Evolutionary conservation across 352 stramenopile species (phyloP), one percentile per base, ranked within the genome.

Genomic region (Globisporangium apiculatum): DNA sequence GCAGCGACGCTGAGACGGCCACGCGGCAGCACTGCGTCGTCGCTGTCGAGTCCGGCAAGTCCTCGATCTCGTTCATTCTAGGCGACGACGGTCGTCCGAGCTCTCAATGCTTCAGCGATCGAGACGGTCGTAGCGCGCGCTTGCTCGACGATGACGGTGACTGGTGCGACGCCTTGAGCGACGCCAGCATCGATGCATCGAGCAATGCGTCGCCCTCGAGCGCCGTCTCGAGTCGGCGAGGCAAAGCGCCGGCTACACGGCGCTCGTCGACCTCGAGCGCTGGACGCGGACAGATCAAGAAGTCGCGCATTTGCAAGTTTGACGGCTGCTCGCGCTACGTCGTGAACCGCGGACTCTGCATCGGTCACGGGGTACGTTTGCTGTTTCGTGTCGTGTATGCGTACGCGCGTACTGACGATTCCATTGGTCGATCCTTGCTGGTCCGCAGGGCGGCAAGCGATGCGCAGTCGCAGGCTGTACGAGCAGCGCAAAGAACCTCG

Each of bases 261-360:
- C 42, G 50, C 24, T 51, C 42, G 0, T 36, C 57, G 4, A 45
- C 40, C 0, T 12, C 37, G 11, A 10, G 43, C 2, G n/a, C 46
- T 15, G 43, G 57, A 48, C 69, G 14, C 42, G 42, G 31, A 8
- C 59, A 56, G 45, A 64, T 85, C 24, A 85, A 88, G 58, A 86
- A 83, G 43, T 88, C 80, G 57, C 76, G 82, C 35, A 86, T 87
- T 42, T 92, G 83, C 69, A 87, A 87, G 60, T 73, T 86, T 52
- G 73, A 89, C 8, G 75, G 75, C 58, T 92, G 83, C 65, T 88
- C 76, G 18, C 75, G 76, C 42, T 90, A 89, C 58, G 76, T 88
- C 43, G 76, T 89, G 35, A 87, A 88, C 64, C 79, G 80, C 48
- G 81, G 83, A 12, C 70, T 88, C 12, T 92, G 80, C 55, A 87